These are phyloP conservation scores for Solanum boliviense DNA, from an alignment of 257 asterid genomes.

Conservation along the genomic window DNA sequence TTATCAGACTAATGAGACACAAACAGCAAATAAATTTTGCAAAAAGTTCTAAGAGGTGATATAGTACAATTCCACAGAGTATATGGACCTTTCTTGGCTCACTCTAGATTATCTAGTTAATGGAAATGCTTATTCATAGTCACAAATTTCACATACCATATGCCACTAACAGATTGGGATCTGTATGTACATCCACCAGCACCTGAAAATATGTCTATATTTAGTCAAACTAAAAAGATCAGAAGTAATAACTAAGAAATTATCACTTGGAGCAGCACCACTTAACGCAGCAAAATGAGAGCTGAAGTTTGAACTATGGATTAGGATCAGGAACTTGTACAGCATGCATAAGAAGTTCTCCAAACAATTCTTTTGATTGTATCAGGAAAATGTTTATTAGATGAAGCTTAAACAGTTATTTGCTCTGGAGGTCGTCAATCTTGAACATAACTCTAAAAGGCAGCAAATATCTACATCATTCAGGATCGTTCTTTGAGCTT, in stretches of 20 bases:
- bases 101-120: not conserved
- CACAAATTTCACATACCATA: constrained; percentile 42
- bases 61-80: not conserved
- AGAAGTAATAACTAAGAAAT: not conserved
- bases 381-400: not conserved
- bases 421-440: not conserved
- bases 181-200: constrained; percentile 54
- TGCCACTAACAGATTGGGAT: constrained; percentile 84
- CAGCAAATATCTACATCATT: not conserved
- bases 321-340: not conserved
- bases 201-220: constrained; percentile 34
- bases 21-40: not conserved
- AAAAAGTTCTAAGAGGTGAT: not conserved
- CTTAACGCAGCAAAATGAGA: not conserved
- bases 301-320: not conserved
- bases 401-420: not conserved
- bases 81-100: not conserved
- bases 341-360: not conserved
- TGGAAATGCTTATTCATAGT: not conserved
- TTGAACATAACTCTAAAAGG: not conserved
- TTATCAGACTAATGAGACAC: not conserved
- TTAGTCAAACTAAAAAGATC: not conserved
- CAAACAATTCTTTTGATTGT: not conserved
- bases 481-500: not conserved
- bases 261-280: not conserved